Percentiles rank a stretch among this genome's conserved stretches.
These are phyloP conservation scores for Geotrichum histeridarum DNA, from an alignment of 1,139 yeast species.

Conservation along the genomic window DNA sequence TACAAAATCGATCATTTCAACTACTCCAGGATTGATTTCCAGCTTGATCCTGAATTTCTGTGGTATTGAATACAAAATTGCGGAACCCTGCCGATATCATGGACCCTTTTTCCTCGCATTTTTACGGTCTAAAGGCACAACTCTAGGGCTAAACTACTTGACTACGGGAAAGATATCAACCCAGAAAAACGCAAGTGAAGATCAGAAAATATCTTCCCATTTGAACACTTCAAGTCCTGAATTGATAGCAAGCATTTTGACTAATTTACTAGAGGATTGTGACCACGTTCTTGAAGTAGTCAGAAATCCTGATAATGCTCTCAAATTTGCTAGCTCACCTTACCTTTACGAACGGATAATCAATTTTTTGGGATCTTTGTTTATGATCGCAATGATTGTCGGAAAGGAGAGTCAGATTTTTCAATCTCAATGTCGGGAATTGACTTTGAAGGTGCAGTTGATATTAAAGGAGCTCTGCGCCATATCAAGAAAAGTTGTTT, in stretches of 20 bases:
- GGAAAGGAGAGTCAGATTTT: conserved; percentile 2
- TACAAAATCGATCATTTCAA: conserved; percentile 1
- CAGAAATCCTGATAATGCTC: conserved; percentile 1
- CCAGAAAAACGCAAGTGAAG: too few species aligned
- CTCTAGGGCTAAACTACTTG: conserved; percentile 1
- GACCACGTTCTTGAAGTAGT: not conserved
- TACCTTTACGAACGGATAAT: conserved; percentile 8
- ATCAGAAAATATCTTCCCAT: too few species aligned
- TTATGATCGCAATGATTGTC: conserved; percentile 1
- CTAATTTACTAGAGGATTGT: conserved; percentile 4
- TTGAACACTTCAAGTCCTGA: not conserved
- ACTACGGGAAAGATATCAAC: conserved; percentile 1
- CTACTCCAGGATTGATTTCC: conserved; percentile 1
- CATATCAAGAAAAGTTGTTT: not conserved
- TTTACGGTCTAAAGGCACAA: not conserved
- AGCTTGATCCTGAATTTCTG: conserved; percentile 4
- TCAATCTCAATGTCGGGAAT: conserved; percentile 13
- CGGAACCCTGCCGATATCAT: not conserved
- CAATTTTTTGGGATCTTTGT: conserved; percentile 3
- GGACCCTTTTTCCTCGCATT: conserved; percentile 8
- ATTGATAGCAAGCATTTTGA: not conserved
- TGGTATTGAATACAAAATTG: not conserved
- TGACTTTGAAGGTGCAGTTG: conserved; percentile 10
- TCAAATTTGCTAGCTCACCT: conserved; percentile 11
- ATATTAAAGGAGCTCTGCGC: conserved; percentile 5